These are phyloP conservation scores for Paecilomyces sp. DNA, from an alignment of 2,329 filamentous ascomycete genomes.

Conservation along the genomic window DNA sequence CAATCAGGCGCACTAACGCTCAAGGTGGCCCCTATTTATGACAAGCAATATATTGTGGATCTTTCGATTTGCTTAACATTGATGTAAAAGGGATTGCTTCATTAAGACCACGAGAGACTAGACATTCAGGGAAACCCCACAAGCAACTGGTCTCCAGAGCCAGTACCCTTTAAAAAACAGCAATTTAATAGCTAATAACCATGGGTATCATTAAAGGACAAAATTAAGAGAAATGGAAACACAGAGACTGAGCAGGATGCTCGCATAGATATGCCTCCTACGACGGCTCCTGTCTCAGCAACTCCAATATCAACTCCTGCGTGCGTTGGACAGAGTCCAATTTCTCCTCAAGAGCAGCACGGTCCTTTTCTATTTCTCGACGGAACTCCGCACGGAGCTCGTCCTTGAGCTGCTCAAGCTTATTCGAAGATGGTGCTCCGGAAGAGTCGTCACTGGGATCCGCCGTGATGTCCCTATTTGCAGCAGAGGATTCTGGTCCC, in stretches of 20 bases:
- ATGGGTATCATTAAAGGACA: not conserved
- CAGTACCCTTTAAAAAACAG: not conserved
- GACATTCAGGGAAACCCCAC: not conserved
- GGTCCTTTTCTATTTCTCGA: conserved; percentile 24
- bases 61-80: no score
- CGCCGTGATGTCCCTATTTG: not conserved
- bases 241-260: not conserved
- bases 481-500: not conserved
- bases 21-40: no score
- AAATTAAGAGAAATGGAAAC: not conserved
- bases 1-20: no score
- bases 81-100: not conserved
- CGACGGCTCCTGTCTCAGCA: conserved; percentile 28
- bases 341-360: conserved; percentile 25
- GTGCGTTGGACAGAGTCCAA: conserved; percentile 31
- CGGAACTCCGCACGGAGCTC: conserved; percentile 28
- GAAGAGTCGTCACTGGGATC: not conserved
- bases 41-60: no score
- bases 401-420: conserved; percentile 22
- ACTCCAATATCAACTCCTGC: conserved; percentile 34
- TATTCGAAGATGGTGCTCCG: conserved; percentile 2
- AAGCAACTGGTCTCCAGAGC: not conserved
- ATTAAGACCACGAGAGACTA: not conserved
- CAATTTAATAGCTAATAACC: not conserved
- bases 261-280: conserved; percentile 6